Evolutionary conservation across 2,329 filamentous ascomycete species (phyloP), one percentile per base, ranked within the genome.

Genomic region (Alternaria incomplexa): DNA sequence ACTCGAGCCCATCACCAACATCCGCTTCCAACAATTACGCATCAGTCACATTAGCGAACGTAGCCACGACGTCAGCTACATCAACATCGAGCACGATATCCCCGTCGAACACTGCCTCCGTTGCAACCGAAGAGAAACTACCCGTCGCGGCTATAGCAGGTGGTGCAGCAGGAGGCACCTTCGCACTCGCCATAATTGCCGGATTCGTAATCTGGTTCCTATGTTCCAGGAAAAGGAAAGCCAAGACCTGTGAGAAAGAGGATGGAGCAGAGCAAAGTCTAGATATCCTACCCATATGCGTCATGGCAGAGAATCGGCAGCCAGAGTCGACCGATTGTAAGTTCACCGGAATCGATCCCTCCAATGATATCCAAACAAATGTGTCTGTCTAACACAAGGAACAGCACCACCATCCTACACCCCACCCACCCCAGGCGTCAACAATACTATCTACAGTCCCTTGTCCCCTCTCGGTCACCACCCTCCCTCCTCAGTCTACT

Each of bases 101-200:
- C 32, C 12, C 15, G 23, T 52, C 53, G 17, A 61, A 44, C 11
- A 45, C 57, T 13, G 25, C 52, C 13, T 26, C 56, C 3, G 15
- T 46, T 12, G n/a, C 51, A 17, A 17, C 58, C 8, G 56, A 64
- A 28, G 9, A 63, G 8, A 57, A 51, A 12, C 13, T 47, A 25
- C 50, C 62, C 5, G 65, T 70, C 2, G 73, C 64, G n/a, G 71
- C 67, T 4, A 74, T 76, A 56, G 72, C 67, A 5, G 73, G 71
- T 23, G 71, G 70, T 8, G 69, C 68, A 23, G 69, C 66, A 8
- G 73, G 70, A 8, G 72, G 68, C 20, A 67, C 57, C 11, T 61
- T 69, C 17, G 70, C 36, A 10, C 47, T 74, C 8, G 67, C 68
- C 0, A 26, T 66, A 15, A 50, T 70, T 15, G 30, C 70, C 13